Evolutionary conservation across 2,329 filamentous ascomycete species (phyloP), one percentile per base, ranked within the genome.

Genomic region (Chrysosporium keratinophilum): DNA sequence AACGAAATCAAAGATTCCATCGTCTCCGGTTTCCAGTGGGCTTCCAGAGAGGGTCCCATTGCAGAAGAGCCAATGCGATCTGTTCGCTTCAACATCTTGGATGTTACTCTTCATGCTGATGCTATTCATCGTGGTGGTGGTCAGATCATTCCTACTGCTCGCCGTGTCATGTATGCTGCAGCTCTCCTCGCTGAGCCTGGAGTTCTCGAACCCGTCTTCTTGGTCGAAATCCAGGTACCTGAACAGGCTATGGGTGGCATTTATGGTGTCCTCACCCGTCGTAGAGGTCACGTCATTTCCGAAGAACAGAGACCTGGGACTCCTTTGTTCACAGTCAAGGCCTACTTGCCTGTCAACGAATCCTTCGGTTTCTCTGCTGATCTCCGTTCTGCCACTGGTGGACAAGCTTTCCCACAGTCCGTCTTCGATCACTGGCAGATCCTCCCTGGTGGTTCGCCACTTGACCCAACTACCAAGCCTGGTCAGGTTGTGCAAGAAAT

Each of bases 1-100:
- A 93, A 88, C 80, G 93, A 98, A 87, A 98, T 98, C 84, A 98
- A 98, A 87, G 93, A 98, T 73, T 97, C 91, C 58, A 85, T 97
- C 66, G 90, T 97, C 71, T 97, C 93, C 65, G 93, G 93, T 84
- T 98, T 98, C 89, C 93, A 98, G 78, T 98, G 93, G 93, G 93
- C 93, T 64, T 88, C 88, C 67, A 86, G 91, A 72, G 93, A 98
- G 82, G 93, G 93, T 80, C 93, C 93, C 68, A 77, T 98, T 71
- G 90, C 87, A 66, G 93, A 98, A 78, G 93, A 98, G 84, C 93
- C 93, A 67, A 91, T 98, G 89, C 88, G 93, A 73, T 85, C 85
- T 64, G 76, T 94, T 75, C 88, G 93, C 79, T 98, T 95, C 83
- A 98, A 98, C 85, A 85, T 98, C 74, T 84, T 96, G 72, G 93